Evolutionary conservation across 2,329 filamentous ascomycete species (phyloP).

Genomic region (Penicillium brevicompactum): DNA sequence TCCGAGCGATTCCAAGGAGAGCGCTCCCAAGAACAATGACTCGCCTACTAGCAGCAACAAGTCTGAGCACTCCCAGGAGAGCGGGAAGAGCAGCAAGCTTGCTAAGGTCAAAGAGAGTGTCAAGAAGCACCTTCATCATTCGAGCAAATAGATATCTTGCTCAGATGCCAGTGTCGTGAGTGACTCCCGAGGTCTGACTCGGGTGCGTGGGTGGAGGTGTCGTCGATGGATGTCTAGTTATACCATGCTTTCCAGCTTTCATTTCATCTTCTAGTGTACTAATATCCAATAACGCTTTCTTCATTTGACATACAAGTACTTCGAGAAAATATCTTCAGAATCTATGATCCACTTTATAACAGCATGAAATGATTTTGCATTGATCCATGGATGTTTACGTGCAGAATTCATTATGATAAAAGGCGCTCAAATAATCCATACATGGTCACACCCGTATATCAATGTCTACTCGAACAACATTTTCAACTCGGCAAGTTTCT

Average conservation of each 20-base stretch:
- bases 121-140: constrained; percentile 19
- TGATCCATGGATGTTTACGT: too few relatives aligned
- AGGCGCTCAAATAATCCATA: too few relatives aligned
- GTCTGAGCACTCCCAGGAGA: constrained; percentile 1
- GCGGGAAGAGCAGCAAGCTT: constrained; percentile 19
- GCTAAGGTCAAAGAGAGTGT: constrained; percentile 26
- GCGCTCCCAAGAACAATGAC: neutral
- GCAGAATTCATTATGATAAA: too few relatives aligned
- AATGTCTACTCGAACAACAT: constrained; percentile 67
- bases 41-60: neutral
- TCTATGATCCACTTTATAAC: too few relatives aligned
- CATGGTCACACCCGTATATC: neutral
- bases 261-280: constrained; percentile 3
- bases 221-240: neutral
- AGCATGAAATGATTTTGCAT: too few relatives aligned
- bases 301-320: neutral
- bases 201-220: neutral
- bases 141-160: constrained; percentile 1
- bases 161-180: neutral
- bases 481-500: constrained; percentile 91
- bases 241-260: neutral
- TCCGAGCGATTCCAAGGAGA: constrained; percentile 5
- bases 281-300: constrained; percentile 3
- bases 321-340: too few relatives aligned
- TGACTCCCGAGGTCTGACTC: neutral